These are phyloP conservation scores for Pyrus betulifolia DNA, from an alignment of 306 rosid genomes.

Conservation along the genomic window DNA sequence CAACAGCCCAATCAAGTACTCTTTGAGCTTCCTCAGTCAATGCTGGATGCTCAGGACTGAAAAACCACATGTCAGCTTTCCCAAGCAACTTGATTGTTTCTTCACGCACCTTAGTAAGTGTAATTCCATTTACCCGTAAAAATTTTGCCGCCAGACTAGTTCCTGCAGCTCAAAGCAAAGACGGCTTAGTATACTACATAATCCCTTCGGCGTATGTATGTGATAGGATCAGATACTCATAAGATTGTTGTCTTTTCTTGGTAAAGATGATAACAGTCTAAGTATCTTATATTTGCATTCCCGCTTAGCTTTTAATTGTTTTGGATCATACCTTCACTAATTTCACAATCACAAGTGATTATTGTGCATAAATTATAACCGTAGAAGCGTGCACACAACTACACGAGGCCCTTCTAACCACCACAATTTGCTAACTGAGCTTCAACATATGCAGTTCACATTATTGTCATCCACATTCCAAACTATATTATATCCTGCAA, in stretches of 20 bases:
- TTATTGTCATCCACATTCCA: not conserved
- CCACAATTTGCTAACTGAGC: not conserved
- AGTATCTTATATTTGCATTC: not conserved
- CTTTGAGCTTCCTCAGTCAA: slow-evolving; percentile 62
- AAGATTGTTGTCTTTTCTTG: not conserved
- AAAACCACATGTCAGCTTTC: slow-evolving; percentile 32
- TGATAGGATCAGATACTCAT: not conserved
- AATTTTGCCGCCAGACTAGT: slow-evolving; percentile 54
- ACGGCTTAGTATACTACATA: slow-evolving; percentile 6
- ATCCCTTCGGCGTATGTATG: not conserved
- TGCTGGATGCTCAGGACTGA: slow-evolving; percentile 62
- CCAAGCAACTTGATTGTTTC: slow-evolving; percentile 54
- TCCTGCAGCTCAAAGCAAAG: slow-evolving; percentile 33
- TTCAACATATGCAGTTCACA: not conserved
- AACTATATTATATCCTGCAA: not conserved
- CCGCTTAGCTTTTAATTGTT: not conserved
- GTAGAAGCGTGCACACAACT: not conserved
- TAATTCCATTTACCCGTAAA: slow-evolving; percentile 56
- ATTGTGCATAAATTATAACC: not conserved
- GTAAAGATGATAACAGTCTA: not conserved
- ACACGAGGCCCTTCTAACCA: no score
- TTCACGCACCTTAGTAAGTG: slow-evolving; percentile 59
- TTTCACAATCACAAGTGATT: not conserved
- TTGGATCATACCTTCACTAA: no score
- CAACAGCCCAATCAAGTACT: slow-evolving; percentile 74